These are phyloP conservation scores for Alternaria arbusti DNA, from an alignment of 2,329 filamentous ascomycete genomes.

Conservation along the genomic window DNA sequence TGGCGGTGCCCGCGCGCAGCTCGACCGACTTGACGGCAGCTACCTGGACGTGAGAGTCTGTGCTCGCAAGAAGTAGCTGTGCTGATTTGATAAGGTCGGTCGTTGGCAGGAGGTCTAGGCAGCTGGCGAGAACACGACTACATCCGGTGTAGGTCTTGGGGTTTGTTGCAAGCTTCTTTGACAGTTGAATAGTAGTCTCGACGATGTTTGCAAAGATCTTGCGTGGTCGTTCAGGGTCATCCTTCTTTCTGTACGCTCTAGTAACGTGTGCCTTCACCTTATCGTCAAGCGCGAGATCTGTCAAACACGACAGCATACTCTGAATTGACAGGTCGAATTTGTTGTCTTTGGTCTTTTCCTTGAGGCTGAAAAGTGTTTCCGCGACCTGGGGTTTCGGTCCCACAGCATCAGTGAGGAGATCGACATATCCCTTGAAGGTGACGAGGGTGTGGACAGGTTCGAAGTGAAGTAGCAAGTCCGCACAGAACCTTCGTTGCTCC, in stretches of 20 bases:
- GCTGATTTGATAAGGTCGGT: constrained; percentile 88
- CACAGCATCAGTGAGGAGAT: constrained; percentile 76
- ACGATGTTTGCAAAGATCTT: constrained; percentile 47
- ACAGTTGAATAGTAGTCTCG: constrained; percentile 59
- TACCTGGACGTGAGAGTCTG: constrained; percentile 78
- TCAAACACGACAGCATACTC: constrained; percentile 49
- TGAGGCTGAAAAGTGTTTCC: constrained; percentile 71
- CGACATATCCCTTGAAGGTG: constrained; percentile 76
- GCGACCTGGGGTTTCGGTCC: constrained; percentile 77
- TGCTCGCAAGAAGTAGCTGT: constrained; percentile 77
- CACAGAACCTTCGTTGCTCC: constrained; percentile 76
- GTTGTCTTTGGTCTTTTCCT: constrained; percentile 50
- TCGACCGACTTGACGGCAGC: constrained; percentile 74
- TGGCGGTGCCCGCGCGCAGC: constrained; percentile 75
- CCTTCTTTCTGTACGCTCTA: constrained; percentile 38
- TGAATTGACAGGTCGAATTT: constrained; percentile 45
- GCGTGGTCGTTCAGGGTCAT: constrained; percentile 35
- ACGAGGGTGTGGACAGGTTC: constrained; percentile 74
- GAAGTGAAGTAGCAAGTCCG: constrained; percentile 75
- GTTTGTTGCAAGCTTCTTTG: constrained; percentile 64
- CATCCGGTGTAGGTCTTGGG: constrained; percentile 50
- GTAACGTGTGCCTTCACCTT: constrained; percentile 39
- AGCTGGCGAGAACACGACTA: constrained; percentile 75
- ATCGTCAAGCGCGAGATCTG: constrained; percentile 45
- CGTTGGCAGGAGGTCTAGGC: constrained; percentile 86